Percentiles rank a stretch among this genome's conserved stretches.
Evolutionary conservation across 2,329 filamentous ascomycete species (phyloP).

Genomic region (Neocatenulostroma microsporum): DNA sequence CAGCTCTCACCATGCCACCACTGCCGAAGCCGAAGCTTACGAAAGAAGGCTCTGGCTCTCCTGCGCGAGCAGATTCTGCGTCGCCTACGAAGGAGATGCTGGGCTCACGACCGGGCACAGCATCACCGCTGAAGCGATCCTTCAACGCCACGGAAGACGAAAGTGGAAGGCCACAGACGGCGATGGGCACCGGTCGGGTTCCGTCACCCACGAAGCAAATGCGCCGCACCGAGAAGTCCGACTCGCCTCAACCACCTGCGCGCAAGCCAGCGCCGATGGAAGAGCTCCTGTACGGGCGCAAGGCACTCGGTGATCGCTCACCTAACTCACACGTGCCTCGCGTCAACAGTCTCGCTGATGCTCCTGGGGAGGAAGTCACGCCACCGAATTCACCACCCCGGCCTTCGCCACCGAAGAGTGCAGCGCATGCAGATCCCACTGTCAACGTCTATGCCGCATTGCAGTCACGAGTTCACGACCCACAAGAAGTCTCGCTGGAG

Average conservation of each 20-base stretch:
- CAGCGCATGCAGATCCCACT: conserved; percentile 1
- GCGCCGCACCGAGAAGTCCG: neutral
- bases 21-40: conserved; percentile 30
- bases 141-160: conserved; percentile 1
- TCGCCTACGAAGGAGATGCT: conserved; percentile 1
- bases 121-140: conserved; percentile 12
- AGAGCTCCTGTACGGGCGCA: conserved; percentile 10
- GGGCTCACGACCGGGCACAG: conserved; percentile 9
- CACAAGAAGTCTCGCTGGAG: conserved; percentile 11
- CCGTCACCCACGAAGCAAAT: conserved; percentile 6
- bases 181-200: neutral
- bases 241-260: neutral
- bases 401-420: conserved; percentile 4
- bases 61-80: neutral
- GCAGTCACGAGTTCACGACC: neutral
- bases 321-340: conserved; percentile 13
- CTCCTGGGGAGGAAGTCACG: conserved; percentile 21
- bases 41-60: conserved; percentile 3
- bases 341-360: conserved; percentile 20
- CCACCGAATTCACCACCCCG: conserved; percentile 11
- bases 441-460: conserved; percentile 9
- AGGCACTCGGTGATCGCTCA: conserved; percentile 9
- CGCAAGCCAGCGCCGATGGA: conserved; percentile 12
- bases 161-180: neutral
- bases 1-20: conserved; percentile 28